Conservation (phyloP, 1,139 yeast genomes). For the Saccharomycopsis crataegensis region DNA sequence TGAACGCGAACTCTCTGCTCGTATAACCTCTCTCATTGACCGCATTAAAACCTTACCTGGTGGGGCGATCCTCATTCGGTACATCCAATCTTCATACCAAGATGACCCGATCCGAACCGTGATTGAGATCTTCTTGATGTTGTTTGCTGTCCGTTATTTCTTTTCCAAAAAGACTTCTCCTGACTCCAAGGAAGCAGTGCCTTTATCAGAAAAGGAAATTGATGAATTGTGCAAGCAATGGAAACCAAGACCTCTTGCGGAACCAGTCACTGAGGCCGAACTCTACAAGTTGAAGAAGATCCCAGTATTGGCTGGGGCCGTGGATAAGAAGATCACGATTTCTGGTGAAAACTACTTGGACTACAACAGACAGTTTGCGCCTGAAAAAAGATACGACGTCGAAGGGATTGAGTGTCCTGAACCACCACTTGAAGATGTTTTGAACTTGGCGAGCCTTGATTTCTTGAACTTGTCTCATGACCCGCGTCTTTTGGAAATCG, state of each 20-base stretch:
- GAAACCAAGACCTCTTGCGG: constrained; percentile 80
- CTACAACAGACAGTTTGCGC: background rate
- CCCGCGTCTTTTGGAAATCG: constrained; percentile 43
- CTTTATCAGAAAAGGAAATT: constrained; percentile 55
- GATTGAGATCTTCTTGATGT: constrained; percentile 65
- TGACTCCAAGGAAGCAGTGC: constrained; percentile 54
- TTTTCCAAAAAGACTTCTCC: constrained; percentile 65
- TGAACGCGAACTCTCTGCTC: background rate
- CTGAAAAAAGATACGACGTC: background rate
- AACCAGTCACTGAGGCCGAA: constrained; percentile 44
- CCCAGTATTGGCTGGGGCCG: constrained; percentile 56
- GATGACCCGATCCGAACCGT: constrained; percentile 90
- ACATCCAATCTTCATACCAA: constrained; percentile 83
- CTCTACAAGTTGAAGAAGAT: constrained; percentile 54
- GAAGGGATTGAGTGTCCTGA: constrained; percentile 22
- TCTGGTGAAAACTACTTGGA: constrained; percentile 2
- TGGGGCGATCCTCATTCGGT: constrained; percentile 65
- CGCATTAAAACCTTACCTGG: constrained; percentile 56
- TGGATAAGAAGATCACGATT: constrained; percentile 23
- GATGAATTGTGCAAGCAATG: constrained; percentile 85
- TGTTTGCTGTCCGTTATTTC: constrained; percentile 85
- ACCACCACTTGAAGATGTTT: constrained; percentile 31
- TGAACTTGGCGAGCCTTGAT: constrained; percentile 60
- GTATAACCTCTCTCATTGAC: background rate
- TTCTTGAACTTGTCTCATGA: constrained; percentile 51